Evolutionary conservation across 768 basidiomycete genomes (phyloP), one percentile per base, ranked within the genome.

Genomic region (Baorangia bicolor): DNA sequence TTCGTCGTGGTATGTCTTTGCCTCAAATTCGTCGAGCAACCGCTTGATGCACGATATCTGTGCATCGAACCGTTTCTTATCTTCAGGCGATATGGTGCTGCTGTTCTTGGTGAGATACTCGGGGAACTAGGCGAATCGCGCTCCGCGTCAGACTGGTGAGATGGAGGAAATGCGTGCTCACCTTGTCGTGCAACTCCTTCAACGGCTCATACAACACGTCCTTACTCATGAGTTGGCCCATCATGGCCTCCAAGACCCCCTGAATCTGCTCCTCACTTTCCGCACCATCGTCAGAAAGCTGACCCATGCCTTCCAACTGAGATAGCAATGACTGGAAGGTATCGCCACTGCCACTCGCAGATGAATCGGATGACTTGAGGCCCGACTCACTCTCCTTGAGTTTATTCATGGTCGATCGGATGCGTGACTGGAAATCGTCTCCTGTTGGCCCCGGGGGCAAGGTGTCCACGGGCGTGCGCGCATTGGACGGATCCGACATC

Each of bases 181-280:
- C 66, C 60, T 69, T 71, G 9, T 71, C 64, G 44, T 68, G 16
- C 47, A 96, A 72, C 66, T 96, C 93, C 61, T 89, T 90, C 54
- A 95, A 67, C 0, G 94, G 93, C 42, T 93, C 91, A 60, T 94
- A 88, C n/a, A 95, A 73, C 83, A 72, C 58, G 0, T 72, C 66
- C 35, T 70, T 72, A 35, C 61, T 38, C 70, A 70, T 72, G 31
- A 72, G 58, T 37, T 69, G 66, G 3, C 69, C 60, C 69, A 70
- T 70, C 68, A 95, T 88, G 25, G 69, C 80, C 68, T 94, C 91
- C 10, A 96, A 77, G 57, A 93, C 73, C 1, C 78, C 82, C 40
- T 87, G 81, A 13, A 94, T 66, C 25, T 85, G 81, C 1, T 77
- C 77, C 2, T 83, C 82, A 27, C 73, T 68, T 25, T 76, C 72